These are phyloP conservation scores for Nicotiana tomentosiformis DNA, from an alignment of 257 asterid species.

Conservation along the genomic window DNA sequence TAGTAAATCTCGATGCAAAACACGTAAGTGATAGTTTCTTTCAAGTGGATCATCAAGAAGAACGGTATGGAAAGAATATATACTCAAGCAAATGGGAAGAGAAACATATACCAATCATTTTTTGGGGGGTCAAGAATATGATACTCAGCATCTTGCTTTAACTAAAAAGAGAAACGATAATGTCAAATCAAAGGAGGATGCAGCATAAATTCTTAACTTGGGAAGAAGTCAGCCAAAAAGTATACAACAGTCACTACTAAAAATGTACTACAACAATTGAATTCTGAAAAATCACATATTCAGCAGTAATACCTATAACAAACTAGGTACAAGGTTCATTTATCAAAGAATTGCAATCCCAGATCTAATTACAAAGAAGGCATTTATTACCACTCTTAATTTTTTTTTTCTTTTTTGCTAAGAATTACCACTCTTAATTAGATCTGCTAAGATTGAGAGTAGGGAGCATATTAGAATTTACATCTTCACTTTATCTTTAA, in stretches of 20 bases:
- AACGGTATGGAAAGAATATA: not conserved
- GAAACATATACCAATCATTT: not conserved
- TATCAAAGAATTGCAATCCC: not conserved
- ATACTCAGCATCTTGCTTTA: not conserved
- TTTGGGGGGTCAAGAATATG: not conserved
- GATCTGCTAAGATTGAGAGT: conserved; percentile 27
- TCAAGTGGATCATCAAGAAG: not conserved
- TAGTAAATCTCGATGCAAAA: not conserved
- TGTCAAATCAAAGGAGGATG: not conserved
- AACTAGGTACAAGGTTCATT: not conserved
- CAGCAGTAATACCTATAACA: not conserved
- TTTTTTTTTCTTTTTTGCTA: too few relatives aligned
- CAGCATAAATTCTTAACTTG: not conserved
- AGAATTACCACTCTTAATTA: conserved; percentile 15
- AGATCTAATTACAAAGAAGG: not conserved
- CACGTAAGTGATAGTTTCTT: not conserved
- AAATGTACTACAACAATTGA: not conserved
- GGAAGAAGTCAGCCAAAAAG: not conserved
- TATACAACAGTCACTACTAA: not conserved
- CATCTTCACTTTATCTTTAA: conserved; percentile 16
- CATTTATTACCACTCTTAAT: conserved; percentile 12
- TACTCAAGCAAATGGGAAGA: not conserved
- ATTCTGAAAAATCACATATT: not conserved
- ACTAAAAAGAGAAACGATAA: not conserved
- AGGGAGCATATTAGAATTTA: conserved; percentile 16